Evolutionary conservation across 148 eudicot species (phyloP), one percentile per base, ranked within the genome.

Genomic region (Rhododendron molle): DNA sequence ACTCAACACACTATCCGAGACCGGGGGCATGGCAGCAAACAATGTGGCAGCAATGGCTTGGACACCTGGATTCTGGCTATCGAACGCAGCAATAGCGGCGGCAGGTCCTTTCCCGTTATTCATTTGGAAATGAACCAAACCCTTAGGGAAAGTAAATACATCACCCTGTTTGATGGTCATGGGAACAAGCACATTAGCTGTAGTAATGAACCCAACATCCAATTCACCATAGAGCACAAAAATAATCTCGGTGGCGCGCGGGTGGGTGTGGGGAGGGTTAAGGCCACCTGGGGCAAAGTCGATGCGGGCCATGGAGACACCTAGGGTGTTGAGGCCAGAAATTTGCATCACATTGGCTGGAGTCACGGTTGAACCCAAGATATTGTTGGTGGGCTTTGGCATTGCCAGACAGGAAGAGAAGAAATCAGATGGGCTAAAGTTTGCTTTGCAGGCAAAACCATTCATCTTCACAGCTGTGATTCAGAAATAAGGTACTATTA

Each of bases 191-290:
- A 84, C 89, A 77, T 90, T 87, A 26, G 80, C 85, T 14, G 93
- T 91, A 81, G 91, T 91, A 26, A 91, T 87, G 82, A 90, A 91
- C 18, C 87, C 90, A 13, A 88, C 89, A 52, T 88, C 87, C 62
- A 91, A 85, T 38, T 89, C 80, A 0, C 91, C 93, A 0, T 87
- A 78, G 34, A 91, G 88, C 36, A 91, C 90, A 38, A 87, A 89
- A 11, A 87, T 79, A 1, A 90, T 52, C 81, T 91, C 93, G 34
- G 91, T 87, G 85, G 91, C 89, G 21, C 93, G 87, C 13, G 93
- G 91, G 90, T 90, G 93, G 76, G 91, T 87, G 90, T 91, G 93
- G 6, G 93, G 93, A 5, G 90, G 91, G 86, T 88, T 91, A 1
- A 67, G 60, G 56, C 93, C 93, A 3, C 89, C 91, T 0, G 89